Evolutionary conservation across 2,329 filamentous ascomycete species (phyloP), one percentile per base, ranked within the genome.

Genomic region (Mollisiaceae sp.): DNA sequence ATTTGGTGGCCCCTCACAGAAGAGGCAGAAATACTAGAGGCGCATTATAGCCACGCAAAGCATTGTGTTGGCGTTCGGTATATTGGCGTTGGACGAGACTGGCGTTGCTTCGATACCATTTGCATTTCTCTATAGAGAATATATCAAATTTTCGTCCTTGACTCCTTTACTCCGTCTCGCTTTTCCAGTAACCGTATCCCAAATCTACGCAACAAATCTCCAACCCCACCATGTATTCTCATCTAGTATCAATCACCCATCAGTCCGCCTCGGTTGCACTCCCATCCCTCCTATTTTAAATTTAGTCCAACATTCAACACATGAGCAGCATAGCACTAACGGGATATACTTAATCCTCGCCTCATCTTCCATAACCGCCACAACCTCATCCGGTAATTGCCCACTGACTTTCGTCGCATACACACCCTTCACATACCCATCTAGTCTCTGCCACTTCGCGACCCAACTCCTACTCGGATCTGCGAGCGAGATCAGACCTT

Each of bases 371-470:
- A 91, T 79, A 54, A 82, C 80, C 24, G 82, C 80, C 55, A 86
- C 80, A 47, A 91, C 82, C 67, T 91, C 89, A 70, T 90, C 88
- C 5, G 89, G 88, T 65, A 91, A 79, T 76, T 92, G 88, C 20
- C 95, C 95, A 38, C 91, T 93, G 27, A 99, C 95, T 81, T 98
- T 97, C 63, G 93, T 91, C 20, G 95, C 95, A 80, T 99, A 99
- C 65, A 96, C 89, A 62, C 95, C 95, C 18, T 88, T 86, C 60
- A 95, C 90, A 78, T 97, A 98, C 63, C 87, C 88, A 77, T 97
- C 92, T 66, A 99, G 81, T 9, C 95, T 87, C 83, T 98, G 93
- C 91, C 94, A 98, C 77, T 92, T 92, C n/a, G 94, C 94, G 58
- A 98, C 92, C 95, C 95, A 99, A 75, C 92, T 96, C 71, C 84